These are phyloP conservation scores for Stagonosporopsis chrysanthemi DNA, from an alignment of 2,329 filamentous ascomycete genomes.

Conservation along the genomic window DNA sequence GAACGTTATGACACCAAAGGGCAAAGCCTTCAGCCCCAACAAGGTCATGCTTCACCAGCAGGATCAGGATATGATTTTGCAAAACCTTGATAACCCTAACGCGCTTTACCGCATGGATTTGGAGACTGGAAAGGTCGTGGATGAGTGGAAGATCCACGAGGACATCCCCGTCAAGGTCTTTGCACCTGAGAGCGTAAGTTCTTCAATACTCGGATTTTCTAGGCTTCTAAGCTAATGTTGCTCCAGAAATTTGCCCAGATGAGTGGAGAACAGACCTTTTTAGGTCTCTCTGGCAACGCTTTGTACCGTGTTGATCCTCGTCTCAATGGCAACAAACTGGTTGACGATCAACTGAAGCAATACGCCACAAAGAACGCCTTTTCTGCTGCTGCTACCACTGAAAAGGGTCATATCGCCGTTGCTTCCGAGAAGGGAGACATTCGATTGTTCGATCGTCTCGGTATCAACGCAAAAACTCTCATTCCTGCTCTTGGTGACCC, in stretches of 20 bases:
- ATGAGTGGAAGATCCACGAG: conserved; percentile 98
- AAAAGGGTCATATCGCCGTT: conserved; percentile 95
- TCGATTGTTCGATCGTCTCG: conserved; percentile 92
- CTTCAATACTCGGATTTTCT: background rate
- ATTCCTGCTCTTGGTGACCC: conserved; percentile 94
- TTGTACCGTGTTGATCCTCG: conserved; percentile 94
- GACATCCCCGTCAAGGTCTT: conserved; percentile 93
- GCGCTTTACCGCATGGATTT: conserved; percentile 97
- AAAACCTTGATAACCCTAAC: conserved; percentile 83
- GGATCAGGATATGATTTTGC: conserved; percentile 87
- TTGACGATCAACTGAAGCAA: conserved; percentile 92
- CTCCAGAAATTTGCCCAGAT: conserved; percentile 91
- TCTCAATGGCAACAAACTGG: conserved; percentile 87
- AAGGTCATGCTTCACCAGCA: conserved; percentile 97
- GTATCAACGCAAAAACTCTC: conserved; percentile 96
- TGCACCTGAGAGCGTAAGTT: conserved; percentile 79
- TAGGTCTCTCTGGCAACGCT: conserved; percentile 91
- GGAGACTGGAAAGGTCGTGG: conserved; percentile 96
- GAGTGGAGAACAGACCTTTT: conserved; percentile 92
- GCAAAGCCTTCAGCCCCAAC: conserved; percentile 84
- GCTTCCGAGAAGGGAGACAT: conserved; percentile 98
- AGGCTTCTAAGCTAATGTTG: conserved; percentile 29
- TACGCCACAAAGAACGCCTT: conserved; percentile 98
- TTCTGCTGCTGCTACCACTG: conserved; percentile 90
- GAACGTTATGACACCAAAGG: conserved; percentile 87